A percentile compares a stretch with the other conserved stretches of the same genome.
These are phyloP conservation scores for Trifolium pratense DNA, from an alignment of 306 rosid genomes.

Conservation along the genomic window DNA sequence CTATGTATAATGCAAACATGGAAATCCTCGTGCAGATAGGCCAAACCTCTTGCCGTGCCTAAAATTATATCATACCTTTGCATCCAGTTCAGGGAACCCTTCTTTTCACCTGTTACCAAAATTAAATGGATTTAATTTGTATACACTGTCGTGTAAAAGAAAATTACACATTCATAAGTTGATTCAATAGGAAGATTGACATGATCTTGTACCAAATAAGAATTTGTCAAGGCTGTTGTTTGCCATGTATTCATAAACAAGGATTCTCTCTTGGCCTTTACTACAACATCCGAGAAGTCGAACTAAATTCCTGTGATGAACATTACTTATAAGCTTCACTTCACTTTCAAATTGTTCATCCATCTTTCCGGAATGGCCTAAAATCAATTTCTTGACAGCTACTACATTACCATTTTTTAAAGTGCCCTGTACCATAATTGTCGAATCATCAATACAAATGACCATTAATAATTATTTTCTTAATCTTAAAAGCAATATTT, in stretches of 20 bases:
- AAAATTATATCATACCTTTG: slow-evolving; percentile 61
- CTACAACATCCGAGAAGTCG: slow-evolving; percentile 75
- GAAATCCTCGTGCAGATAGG: slow-evolving; percentile 78
- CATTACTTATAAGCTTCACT: slow-evolving; percentile 74
- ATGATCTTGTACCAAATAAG: slow-evolving; percentile 63
- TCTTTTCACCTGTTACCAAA: slow-evolving; percentile 47
- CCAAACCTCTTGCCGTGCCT: slow-evolving; percentile 71
- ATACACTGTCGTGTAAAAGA: neutral
- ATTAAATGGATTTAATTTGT: neutral
- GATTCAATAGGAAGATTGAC: neutral
- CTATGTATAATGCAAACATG: slow-evolving; percentile 76
- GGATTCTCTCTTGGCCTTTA: slow-evolving; percentile 69
- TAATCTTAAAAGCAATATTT: too few species aligned
- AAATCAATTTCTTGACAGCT: slow-evolving; percentile 65
- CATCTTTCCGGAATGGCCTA: slow-evolving; percentile 53
- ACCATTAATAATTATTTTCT: neutral
- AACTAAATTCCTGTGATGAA: slow-evolving; percentile 71
- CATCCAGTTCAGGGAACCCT: slow-evolving; percentile 64
- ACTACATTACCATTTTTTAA: slow-evolving; percentile 67
- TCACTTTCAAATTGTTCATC: slow-evolving; percentile 65
- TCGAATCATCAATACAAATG: neutral
- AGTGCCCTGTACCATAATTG: slow-evolving; percentile 56
- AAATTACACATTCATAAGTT: neutral
- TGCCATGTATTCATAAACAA: slow-evolving; percentile 73
- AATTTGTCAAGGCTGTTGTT: slow-evolving; percentile 67